phyloP scores from a whole-genome alignment of 768 basidiomycete species.

The Mycena rebaudengoi region DNA sequence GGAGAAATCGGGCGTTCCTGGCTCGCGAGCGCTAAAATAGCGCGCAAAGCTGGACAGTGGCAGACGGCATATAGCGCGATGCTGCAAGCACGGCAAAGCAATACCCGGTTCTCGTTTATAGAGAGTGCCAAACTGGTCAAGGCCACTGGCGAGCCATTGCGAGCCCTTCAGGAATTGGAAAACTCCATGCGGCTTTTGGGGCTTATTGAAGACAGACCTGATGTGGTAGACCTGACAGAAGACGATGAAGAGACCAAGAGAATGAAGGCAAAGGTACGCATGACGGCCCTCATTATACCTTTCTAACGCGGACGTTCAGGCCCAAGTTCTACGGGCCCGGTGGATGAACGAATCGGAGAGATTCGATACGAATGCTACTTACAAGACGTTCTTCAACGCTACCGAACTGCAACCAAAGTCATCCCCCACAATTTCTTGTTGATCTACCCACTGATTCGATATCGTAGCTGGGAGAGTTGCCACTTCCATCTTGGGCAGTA shows the following conservation, averaged over 20 bases:
- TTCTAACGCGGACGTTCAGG: constrained; percentile 50
- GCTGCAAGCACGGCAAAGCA: constrained; percentile 84
- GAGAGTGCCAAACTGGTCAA: constrained; percentile 90
- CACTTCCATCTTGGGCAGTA: constrained; percentile 89
- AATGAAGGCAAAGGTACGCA: constrained; percentile 76
- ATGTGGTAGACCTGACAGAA: constrained; percentile 66
- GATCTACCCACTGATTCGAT: constrained; percentile 6
- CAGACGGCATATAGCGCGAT: constrained; percentile 97
- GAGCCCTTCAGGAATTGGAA: constrained; percentile 89
- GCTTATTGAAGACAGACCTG: constrained; percentile 50
- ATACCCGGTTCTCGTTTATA: constrained; percentile 81
- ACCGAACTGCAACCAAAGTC: constrained; percentile 61
- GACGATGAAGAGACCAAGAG: constrained; percentile 58
- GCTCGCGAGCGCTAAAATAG: constrained; percentile 95
- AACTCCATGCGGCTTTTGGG: constrained; percentile 67
- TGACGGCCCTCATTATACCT: neutral
- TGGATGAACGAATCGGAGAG: constrained; percentile 95
- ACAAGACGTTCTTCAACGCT: constrained; percentile 63
- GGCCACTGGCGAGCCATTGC: constrained; percentile 79
- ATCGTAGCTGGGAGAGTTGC: constrained; percentile 80
- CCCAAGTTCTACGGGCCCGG: constrained; percentile 81
- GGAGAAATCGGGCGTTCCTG: constrained; percentile 84
- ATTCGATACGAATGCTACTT: constrained; percentile 71
- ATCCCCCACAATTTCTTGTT: constrained; percentile 14
- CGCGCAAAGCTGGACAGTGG: constrained; percentile 92